Evolutionary conservation across 345 rosid genomes (phyloP).

Genomic region (Populus pruinosa): DNA sequence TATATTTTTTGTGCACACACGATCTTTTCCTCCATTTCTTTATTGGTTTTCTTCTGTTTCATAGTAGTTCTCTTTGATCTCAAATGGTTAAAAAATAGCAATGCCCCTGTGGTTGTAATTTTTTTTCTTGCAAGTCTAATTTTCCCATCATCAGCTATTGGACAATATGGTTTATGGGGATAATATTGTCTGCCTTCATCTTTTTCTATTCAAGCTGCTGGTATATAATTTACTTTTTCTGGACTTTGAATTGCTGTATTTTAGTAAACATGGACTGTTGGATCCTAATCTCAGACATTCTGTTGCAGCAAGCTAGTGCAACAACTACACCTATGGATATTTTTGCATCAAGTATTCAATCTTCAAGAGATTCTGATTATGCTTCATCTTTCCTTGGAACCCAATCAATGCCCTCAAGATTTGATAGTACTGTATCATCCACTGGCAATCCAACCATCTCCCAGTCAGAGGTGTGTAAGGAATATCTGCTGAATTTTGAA

Average conservation of each 20-base stretch:
- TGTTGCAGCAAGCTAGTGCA: slow-evolving; percentile 22
- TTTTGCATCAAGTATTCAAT: slow-evolving; percentile 18
- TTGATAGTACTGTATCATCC: slow-evolving; percentile 22
- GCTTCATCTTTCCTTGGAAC: slow-evolving; percentile 15
- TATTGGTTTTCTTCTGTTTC: too few relatives aligned
- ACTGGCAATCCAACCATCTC: slow-evolving; percentile 15
- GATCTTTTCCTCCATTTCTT: too few relatives aligned
- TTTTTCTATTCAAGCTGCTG: not conserved
- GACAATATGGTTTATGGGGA: not conserved
- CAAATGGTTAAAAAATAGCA: too few relatives aligned
- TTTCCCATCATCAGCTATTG: not conserved
- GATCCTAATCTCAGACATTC: slow-evolving; percentile 6
- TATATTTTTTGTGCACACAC: too few relatives aligned
- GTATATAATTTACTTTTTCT: not conserved
- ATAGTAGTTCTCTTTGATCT: too few relatives aligned
- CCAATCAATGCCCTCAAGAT: slow-evolving; percentile 26
- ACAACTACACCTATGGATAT: slow-evolving; percentile 20
- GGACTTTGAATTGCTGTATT: not conserved
- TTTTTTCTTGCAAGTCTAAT: not conserved
- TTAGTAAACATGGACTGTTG: not conserved
- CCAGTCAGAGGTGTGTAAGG: slow-evolving; percentile 36
- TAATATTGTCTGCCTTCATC: not conserved
- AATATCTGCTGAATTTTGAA: not conserved
- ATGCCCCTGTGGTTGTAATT: too few relatives aligned
- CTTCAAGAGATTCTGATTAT: slow-evolving; percentile 21